Percentiles rank a stretch among this genome's conserved stretches.
These are phyloP conservation scores for Arabis alpina DNA, from an alignment of 345 rosid genomes.

Conservation along the genomic window DNA sequence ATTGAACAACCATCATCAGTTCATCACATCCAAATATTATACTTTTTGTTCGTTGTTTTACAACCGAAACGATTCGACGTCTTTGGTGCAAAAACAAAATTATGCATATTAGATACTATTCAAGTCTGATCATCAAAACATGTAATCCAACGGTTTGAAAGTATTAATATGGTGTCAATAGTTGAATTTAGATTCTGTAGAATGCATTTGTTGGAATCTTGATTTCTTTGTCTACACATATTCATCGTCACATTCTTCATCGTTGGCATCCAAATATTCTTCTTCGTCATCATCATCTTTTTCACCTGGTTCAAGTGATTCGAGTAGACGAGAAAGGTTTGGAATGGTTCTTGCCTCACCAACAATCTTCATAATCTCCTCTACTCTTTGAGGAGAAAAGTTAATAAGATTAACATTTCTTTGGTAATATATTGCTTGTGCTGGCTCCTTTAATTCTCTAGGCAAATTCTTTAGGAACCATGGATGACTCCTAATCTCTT, in stretches of 20 bases:
- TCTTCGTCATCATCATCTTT: constrained; percentile 51
- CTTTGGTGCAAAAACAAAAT: too few relatives aligned
- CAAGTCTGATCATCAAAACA: too few relatives aligned
- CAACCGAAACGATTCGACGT: too few relatives aligned
- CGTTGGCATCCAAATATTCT: constrained; percentile 64
- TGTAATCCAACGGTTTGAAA: too few relatives aligned
- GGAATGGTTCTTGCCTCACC: constrained; percentile 69
- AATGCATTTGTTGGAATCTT: too few relatives aligned
- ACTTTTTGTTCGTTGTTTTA: too few relatives aligned
- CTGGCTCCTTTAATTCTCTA: constrained; percentile 57
- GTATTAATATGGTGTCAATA: too few relatives aligned
- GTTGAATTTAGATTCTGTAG: too few relatives aligned
- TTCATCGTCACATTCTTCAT: constrained; percentile 40
- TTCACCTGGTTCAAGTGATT: constrained; percentile 31
- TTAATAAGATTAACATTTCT: constrained; percentile 32
- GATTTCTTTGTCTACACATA: not conserved
- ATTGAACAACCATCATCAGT: too few relatives aligned
- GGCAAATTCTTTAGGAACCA: constrained; percentile 77
- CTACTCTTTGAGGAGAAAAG: constrained; percentile 61
- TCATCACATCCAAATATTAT: too few relatives aligned
- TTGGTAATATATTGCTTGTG: constrained; percentile 42
- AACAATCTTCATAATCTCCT: constrained; percentile 61
- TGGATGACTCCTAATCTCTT: constrained; percentile 66
- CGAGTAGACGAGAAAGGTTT: not conserved
- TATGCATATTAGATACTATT: too few relatives aligned